Percentiles rank a stretch among this genome's conserved stretches.
Evolutionary conservation across 2,329 filamentous ascomycete species (phyloP).

Genomic region (Pseudogymnoascus sp.): DNA sequence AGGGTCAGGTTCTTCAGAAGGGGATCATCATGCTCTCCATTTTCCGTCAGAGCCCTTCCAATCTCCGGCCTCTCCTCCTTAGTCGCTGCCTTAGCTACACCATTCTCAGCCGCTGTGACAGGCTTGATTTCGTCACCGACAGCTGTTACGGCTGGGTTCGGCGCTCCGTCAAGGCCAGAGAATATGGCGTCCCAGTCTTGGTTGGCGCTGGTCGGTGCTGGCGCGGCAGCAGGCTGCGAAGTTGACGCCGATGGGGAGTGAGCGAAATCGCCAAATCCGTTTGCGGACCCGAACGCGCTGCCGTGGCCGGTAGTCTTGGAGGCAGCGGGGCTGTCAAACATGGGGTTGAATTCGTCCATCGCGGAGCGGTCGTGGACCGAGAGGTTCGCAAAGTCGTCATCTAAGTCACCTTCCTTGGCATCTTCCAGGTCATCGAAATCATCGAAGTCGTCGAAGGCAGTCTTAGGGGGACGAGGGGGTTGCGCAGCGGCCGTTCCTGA

Average conservation of each 20-base stretch:
- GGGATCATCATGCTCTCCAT: slow-evolving; percentile 79
- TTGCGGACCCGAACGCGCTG: slow-evolving; percentile 19
- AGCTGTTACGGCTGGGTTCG: slow-evolving; percentile 21
- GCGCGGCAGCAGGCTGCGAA: slow-evolving; percentile 24
- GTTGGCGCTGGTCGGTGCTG: slow-evolving; percentile 31
- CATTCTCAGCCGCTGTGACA: slow-evolving; percentile 14
- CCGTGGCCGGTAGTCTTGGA: slow-evolving; percentile 24
- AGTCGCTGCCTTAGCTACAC: slow-evolving; percentile 12
- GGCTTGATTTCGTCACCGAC: slow-evolving; percentile 10
- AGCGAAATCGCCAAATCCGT: slow-evolving; percentile 37
- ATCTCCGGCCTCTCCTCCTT: slow-evolving; percentile 32
- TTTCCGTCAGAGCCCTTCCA: slow-evolving; percentile 62
- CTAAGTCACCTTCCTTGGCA: slow-evolving; percentile 69
- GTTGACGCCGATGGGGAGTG: slow-evolving; percentile 37
- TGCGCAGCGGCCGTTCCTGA: slow-evolving; percentile 22
- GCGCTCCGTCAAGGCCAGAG: slow-evolving; percentile 58
- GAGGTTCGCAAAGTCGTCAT: slow-evolving; percentile 71
- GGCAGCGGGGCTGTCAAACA: slow-evolving; percentile 57
- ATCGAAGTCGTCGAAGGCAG: slow-evolving; percentile 66
- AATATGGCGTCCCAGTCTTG: slow-evolving; percentile 97
- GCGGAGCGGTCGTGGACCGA: slow-evolving; percentile 51
- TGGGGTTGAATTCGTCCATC: slow-evolving; percentile 70
- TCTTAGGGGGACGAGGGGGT: slow-evolving; percentile 32
- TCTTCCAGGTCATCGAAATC: slow-evolving; percentile 76
- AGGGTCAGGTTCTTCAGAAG: slow-evolving; percentile 80